Conservation (phyloP, 352 stramenopile species). For the Pseudoperonospora humuli region DNA sequence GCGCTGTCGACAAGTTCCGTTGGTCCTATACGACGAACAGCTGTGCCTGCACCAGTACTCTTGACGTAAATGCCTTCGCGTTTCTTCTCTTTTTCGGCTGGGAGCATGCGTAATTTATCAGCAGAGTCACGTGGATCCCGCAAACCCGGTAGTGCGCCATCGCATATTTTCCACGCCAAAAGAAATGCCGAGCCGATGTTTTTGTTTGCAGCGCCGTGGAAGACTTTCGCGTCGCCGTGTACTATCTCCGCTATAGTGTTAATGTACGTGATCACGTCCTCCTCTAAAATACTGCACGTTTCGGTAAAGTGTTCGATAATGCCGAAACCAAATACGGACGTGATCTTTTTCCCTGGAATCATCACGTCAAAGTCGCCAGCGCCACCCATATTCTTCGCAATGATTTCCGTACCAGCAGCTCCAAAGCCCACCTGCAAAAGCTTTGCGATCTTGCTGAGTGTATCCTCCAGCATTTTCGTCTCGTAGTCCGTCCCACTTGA, state of each 20-base stretch:
- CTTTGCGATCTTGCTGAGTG: slow-evolving; percentile 91
- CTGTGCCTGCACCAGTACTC: no score
- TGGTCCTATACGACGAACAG: slow-evolving; percentile 40
- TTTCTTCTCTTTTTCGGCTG: slow-evolving; percentile 43
- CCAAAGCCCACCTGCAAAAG: slow-evolving; percentile 96
- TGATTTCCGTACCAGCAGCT: slow-evolving; percentile 95
- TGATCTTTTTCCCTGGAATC: slow-evolving; percentile 95
- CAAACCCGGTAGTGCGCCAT: slow-evolving; percentile 79
- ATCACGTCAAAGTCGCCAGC: slow-evolving; percentile 93
- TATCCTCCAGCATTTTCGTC: slow-evolving; percentile 94
- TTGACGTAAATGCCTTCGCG: slow-evolving; percentile 63
- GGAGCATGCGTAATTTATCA: slow-evolving; percentile 65
- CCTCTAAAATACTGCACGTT: slow-evolving; percentile 87
- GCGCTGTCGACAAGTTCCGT: slow-evolving; percentile 91
- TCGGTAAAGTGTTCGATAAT: slow-evolving; percentile 96
- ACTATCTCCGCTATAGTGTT: slow-evolving; percentile 96
- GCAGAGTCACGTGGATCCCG: slow-evolving; percentile 67
- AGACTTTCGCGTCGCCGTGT: slow-evolving; percentile 90
- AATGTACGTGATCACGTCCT: slow-evolving; percentile 96
- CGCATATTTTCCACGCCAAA: slow-evolving; percentile 94
- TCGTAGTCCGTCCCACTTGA: slow-evolving; percentile 76
- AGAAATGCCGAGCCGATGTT: slow-evolving; percentile 95
- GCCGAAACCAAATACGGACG: slow-evolving; percentile 94
- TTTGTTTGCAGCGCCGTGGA: slow-evolving; percentile 94
- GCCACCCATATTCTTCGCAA: slow-evolving; percentile 95